These are phyloP conservation scores for Chrysanthemum makinoi DNA, from an alignment of 129 eudicot genomes.

Conservation along the genomic window DNA sequence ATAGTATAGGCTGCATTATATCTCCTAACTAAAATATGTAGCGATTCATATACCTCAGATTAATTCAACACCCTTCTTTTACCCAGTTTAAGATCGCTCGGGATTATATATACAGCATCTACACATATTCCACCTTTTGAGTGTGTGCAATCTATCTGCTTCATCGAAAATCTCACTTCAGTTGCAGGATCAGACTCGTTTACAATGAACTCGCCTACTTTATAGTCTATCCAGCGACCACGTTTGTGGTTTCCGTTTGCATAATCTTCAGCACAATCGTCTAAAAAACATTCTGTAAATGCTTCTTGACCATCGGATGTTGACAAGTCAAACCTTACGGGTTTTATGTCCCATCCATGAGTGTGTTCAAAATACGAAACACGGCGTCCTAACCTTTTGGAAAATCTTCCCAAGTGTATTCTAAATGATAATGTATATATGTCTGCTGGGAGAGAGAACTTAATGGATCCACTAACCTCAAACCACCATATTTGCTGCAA, in stretches of 20 bases:
- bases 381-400: constrained; percentile 79
- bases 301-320: constrained; percentile 89
- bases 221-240: constrained; percentile 86
- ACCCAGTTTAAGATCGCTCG: constrained; percentile 44
- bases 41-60: not conserved
- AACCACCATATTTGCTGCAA: constrained; percentile 99
- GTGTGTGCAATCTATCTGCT: constrained; percentile 96
- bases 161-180: constrained; percentile 81
- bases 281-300: constrained; percentile 54
- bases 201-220: constrained; percentile 80
- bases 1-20: constrained; percentile 25
- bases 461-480: constrained; percentile 67
- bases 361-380: constrained; percentile 77
- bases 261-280: constrained; percentile 56
- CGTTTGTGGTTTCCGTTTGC: constrained; percentile 55
- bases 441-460: constrained; percentile 78
- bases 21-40: no score
- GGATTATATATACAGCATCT: constrained; percentile 84
- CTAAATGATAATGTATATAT: constrained; percentile 66
- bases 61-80: constrained; percentile 45
- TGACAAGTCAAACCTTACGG: constrained; percentile 69
- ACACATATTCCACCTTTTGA: constrained; percentile 99
- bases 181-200: constrained; percentile 44
- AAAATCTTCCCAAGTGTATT: constrained; percentile 81
- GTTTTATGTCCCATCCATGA: constrained; percentile 95